phyloP scores from a whole-genome alignment of 371 early-diverging fungal species.

The Rhizomucor miehei region DNA sequence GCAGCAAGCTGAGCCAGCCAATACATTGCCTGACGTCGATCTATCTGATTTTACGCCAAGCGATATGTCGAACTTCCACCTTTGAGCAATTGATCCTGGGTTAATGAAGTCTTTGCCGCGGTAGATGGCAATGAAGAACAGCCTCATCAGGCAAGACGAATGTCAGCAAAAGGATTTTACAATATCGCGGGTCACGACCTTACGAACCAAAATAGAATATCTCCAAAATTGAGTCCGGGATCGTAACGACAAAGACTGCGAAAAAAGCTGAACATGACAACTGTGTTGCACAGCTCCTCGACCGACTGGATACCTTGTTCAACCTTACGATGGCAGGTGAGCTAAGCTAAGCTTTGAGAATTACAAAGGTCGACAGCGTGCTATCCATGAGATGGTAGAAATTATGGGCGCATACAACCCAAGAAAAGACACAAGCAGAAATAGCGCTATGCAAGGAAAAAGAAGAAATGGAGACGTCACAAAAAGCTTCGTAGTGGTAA shows the following conservation, averaged over 20 bases:
- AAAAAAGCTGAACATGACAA: background rate
- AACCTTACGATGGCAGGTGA: background rate
- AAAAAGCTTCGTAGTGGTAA: slow-evolving; percentile 1
- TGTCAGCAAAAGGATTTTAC: slow-evolving; percentile 4
- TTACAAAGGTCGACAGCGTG: slow-evolving; percentile 10
- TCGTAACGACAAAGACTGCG: background rate
- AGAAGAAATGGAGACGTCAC: background rate
- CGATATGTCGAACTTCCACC: background rate
- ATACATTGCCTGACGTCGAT: background rate
- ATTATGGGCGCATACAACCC: slow-evolving; percentile 10
- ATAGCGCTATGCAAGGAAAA: background rate
- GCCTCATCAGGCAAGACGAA: slow-evolving; percentile 4
- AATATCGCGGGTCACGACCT: slow-evolving; percentile 3
- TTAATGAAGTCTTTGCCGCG: slow-evolving; percentile 1
- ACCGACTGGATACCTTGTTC: background rate
- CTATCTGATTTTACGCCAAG: background rate
- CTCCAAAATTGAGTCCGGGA: background rate
- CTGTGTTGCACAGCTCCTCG: background rate
- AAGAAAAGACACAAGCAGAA: slow-evolving; percentile 3
- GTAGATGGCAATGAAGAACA: background rate
- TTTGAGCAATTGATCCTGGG: slow-evolving; percentile 8
- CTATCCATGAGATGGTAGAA: slow-evolving; percentile 6
- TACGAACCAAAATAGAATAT: slow-evolving; percentile 1
- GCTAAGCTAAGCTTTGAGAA: slow-evolving; percentile 8
- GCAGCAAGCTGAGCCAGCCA: background rate